These are phyloP conservation scores for Tulasnella sp. DNA, from an alignment of 768 basidiomycete species.

Conservation along the genomic window DNA sequence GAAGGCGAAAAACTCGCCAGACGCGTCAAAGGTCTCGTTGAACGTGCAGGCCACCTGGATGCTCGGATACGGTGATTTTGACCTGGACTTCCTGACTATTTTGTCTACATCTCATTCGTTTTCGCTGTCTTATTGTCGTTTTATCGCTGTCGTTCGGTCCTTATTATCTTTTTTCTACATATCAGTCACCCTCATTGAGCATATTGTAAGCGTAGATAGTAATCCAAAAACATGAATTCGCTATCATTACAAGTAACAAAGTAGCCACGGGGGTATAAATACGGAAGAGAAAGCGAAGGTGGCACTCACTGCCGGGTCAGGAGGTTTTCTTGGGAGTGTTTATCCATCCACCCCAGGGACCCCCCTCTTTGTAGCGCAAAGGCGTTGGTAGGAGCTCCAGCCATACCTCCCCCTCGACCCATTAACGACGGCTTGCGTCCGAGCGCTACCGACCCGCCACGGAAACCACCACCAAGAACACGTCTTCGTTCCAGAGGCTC, in stretches of 20 bases:
- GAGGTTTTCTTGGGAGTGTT: background rate
- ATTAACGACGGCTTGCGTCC: slow-evolving; percentile 11
- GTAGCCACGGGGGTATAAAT: background rate
- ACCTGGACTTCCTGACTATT: too few relatives aligned
- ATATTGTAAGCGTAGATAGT: background rate
- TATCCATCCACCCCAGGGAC: slow-evolving; percentile 4
- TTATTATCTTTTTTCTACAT: background rate
- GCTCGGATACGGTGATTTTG: too few relatives aligned
- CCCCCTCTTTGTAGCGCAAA: background rate
- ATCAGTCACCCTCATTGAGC: background rate
- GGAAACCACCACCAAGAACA: background rate
- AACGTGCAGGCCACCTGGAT: slow-evolving; percentile 10
- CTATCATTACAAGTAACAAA: background rate
- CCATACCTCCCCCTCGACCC: slow-evolving; percentile 4
- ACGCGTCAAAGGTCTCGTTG: slow-evolving; percentile 48
- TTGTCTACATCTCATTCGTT: too few relatives aligned
- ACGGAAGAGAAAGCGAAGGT: background rate
- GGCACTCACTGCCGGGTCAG: background rate
- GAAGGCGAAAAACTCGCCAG: slow-evolving; percentile 61
- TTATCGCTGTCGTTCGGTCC: too few relatives aligned
- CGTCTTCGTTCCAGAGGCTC: background rate
- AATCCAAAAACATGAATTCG: background rate
- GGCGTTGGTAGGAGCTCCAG: background rate
- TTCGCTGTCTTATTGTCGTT: too few relatives aligned
- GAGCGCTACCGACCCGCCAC: background rate